Conservation (phyloP, 2,329 filamentous ascomycete species). For the Verticillium zaregamsianum region DNA sequence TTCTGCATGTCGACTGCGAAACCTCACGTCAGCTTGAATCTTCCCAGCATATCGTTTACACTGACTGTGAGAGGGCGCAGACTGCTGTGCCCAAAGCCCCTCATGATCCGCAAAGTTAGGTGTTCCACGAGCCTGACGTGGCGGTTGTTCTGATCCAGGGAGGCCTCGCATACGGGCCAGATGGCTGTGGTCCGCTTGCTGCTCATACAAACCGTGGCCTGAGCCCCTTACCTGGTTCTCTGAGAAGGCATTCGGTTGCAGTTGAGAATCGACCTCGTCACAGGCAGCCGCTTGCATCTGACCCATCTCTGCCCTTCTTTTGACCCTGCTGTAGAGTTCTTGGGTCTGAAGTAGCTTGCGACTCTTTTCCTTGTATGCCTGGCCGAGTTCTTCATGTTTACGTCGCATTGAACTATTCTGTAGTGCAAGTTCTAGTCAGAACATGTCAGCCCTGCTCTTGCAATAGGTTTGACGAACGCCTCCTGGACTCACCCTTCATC, state of each 20-base stretch:
- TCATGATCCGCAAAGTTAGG: background rate
- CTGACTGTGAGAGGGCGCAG: conserved; percentile 13
- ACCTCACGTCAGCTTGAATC: background rate
- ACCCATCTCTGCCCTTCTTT: conserved; percentile 48
- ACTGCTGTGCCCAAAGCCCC: conserved; percentile 7
- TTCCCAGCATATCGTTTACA: background rate
- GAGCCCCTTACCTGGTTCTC: background rate
- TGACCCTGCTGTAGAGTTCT: conserved; percentile 58
- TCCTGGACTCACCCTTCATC: conserved; percentile 45
- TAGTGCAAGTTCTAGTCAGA: conserved; percentile 23
- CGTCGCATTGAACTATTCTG: conserved; percentile 49
- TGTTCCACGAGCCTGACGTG: background rate
- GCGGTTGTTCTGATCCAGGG: background rate
- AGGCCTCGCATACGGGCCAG: background rate
- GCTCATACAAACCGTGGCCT: conserved; percentile 1
- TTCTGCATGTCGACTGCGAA: conserved; percentile 22
- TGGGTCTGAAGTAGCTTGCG: conserved; percentile 66
- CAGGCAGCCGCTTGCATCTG: conserved; percentile 52
- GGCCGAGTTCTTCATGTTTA: conserved; percentile 68
- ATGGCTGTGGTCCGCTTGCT: background rate
- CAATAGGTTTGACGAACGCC: background rate
- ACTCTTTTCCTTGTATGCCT: conserved; percentile 65
- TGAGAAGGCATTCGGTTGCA: background rate
- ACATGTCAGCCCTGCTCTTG: conserved; percentile 4
- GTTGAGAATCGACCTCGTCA: conserved; percentile 20